Conservation (phyloP, 129 eudicot genomes). For the Flaveria robusta region DNA sequence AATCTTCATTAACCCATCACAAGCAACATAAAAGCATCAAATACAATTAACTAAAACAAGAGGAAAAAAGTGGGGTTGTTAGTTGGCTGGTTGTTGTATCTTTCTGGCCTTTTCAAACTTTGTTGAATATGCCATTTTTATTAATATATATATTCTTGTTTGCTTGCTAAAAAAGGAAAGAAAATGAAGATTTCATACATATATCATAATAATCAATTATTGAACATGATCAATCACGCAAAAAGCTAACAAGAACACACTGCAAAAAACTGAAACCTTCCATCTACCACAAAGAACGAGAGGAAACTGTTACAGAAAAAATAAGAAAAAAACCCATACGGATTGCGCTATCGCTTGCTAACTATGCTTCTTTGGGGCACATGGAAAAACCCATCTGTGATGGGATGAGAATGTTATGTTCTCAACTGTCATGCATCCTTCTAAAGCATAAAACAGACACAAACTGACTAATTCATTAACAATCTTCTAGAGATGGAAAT, state of each 20-base stretch:
- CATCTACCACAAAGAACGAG: background rate
- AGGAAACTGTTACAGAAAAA: background rate
- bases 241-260: constrained; percentile 3
- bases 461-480: background rate
- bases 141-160: background rate
- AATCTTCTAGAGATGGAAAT: background rate
- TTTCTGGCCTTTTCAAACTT: background rate
- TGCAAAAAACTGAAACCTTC: background rate
- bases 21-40: constrained; percentile 9
- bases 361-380: constrained; percentile 1
- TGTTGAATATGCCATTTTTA: background rate
- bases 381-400: constrained; percentile 1
- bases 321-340: background rate
- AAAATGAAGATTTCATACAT: background rate
- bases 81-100: background rate
- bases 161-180: background rate
- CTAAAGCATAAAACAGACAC: background rate
- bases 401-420: background rate
- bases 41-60: constrained; percentile 9
- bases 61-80: background rate
- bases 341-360: background rate
- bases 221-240: constrained; percentile 25
- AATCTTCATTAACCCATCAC: constrained; percentile 1
- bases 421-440: constrained; percentile 16
- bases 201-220: constrained; percentile 4